Conservation (phyloP, 202 grass and related monocot species). For the Hordeum pubiflorum region DNA sequence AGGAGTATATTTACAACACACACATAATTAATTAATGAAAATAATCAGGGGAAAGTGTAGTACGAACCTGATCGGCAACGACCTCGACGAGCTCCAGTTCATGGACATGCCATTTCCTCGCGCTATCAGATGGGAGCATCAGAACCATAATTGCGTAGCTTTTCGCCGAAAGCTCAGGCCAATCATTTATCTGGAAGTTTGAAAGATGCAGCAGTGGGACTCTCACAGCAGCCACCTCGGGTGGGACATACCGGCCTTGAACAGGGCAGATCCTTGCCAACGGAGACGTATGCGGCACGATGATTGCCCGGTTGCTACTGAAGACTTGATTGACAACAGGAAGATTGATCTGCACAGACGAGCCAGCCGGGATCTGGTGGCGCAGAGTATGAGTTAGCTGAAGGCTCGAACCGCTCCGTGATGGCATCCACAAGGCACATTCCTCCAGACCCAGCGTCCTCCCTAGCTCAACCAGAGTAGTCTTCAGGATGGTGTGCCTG, state of each 20-base stretch:
- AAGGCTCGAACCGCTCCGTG: not conserved
- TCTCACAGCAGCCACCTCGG: constrained; percentile 75
- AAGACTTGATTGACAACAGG: constrained; percentile 82
- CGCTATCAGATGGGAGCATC: constrained; percentile 51
- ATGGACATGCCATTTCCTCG: constrained; percentile 53
- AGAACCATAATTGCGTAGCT: constrained; percentile 65
- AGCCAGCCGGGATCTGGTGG: not conserved
- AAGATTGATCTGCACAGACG: not conserved
- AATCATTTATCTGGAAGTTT: constrained; percentile 97
- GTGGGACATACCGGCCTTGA: constrained; percentile 65
- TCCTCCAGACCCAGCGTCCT: constrained; percentile 47
- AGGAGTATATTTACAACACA: no score
- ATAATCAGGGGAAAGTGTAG: not conserved
- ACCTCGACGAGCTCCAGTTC: constrained; percentile 64
- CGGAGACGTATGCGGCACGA: constrained; percentile 74
- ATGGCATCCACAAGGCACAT: constrained; percentile 52
- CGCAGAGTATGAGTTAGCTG: not conserved
- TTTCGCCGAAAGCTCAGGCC: constrained; percentile 67
- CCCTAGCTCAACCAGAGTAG: constrained; percentile 51
- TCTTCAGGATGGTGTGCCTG: constrained; percentile 56
- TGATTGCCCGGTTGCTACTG: constrained; percentile 69
- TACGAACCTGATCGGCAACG: constrained; percentile 51
- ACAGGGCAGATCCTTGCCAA: constrained; percentile 63
- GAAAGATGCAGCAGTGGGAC: constrained; percentile 84
- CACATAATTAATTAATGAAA: no score